Conservation (phyloP, 345 rosid species). For the Ceriops decandra region DNA sequence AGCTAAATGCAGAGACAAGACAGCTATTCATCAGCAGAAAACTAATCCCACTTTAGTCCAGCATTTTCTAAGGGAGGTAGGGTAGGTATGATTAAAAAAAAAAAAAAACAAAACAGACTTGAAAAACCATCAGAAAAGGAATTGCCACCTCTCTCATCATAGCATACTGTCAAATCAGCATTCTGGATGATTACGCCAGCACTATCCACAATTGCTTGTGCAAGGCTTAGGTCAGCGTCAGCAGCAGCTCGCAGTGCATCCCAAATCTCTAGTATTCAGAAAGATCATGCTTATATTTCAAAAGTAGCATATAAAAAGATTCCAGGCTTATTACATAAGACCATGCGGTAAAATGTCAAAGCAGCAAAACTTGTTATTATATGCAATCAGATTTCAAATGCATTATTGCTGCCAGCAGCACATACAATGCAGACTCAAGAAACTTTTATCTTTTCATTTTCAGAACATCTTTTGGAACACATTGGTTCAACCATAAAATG, state of each 20-base stretch:
- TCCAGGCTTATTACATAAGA: neutral
- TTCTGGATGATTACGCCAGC: constrained; percentile 74
- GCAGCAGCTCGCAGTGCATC: constrained; percentile 86
- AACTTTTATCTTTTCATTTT: no score
- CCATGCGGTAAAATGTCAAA: neutral
- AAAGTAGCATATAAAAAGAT: neutral
- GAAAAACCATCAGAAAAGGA: neutral
- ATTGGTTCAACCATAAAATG: no score
- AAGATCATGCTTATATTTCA: neutral
- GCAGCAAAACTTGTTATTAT: neutral
- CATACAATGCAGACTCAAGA: no score
- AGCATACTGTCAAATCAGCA: constrained; percentile 71
- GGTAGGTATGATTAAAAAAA: neutral
- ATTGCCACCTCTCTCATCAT: constrained; percentile 70
- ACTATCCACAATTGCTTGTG: constrained; percentile 73
- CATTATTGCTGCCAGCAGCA: no score
- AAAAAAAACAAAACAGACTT: no score
- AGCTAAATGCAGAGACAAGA: neutral
- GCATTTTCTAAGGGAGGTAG: neutral
- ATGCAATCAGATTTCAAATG: neutral
- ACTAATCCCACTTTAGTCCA: neutral
- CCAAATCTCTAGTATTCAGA: constrained; percentile 56
- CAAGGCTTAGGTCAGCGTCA: constrained; percentile 54
- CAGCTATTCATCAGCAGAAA: neutral
- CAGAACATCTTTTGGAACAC: no score